phyloP scores from a whole-genome alignment of 225 moss, liverwort and hornwort genomes.

The Marchantia polymorpha region DNA sequence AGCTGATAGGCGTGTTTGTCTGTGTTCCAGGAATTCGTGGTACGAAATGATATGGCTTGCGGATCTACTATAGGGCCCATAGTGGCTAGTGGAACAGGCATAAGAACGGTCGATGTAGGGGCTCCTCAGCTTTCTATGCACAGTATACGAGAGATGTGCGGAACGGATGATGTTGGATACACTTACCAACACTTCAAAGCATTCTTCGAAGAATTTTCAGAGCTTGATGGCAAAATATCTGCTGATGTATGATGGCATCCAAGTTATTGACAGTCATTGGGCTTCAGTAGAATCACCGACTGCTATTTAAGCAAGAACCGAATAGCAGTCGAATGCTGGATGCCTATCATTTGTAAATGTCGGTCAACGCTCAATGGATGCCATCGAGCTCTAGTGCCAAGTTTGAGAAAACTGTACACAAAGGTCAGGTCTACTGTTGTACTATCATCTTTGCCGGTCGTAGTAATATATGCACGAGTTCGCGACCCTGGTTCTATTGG shows the following conservation, averaged over 20 bases:
- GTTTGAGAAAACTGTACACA: background rate
- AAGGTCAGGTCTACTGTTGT: background rate
- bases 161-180: slow-evolving; percentile 80
- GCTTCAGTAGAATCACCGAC: background rate
- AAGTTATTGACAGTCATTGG: background rate
- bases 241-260: slow-evolving; percentile 9
- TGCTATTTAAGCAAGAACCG: background rate
- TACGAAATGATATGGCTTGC: slow-evolving; percentile 90
- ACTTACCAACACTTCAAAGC: slow-evolving; percentile 83
- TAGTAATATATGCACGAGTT: no score
- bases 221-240: slow-evolving; percentile 46
- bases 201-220: slow-evolving; percentile 79
- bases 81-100: slow-evolving; percentile 83
- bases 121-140: slow-evolving; percentile 97
- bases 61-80: slow-evolving; percentile 99
- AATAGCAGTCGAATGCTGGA: background rate
- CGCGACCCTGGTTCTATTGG: no score
- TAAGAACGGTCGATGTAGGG: slow-evolving; percentile 93
- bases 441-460: no score
- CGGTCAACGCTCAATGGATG: background rate
- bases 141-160: slow-evolving; percentile 96
- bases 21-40: slow-evolving; percentile 65
- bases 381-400: background rate
- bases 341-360: background rate
- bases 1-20: background rate